Percentiles rank a stretch among this genome's conserved stretches.
These are phyloP conservation scores for Aciculoconidium aculeatum DNA, from an alignment of 805 yeast species.

Conservation along the genomic window DNA sequence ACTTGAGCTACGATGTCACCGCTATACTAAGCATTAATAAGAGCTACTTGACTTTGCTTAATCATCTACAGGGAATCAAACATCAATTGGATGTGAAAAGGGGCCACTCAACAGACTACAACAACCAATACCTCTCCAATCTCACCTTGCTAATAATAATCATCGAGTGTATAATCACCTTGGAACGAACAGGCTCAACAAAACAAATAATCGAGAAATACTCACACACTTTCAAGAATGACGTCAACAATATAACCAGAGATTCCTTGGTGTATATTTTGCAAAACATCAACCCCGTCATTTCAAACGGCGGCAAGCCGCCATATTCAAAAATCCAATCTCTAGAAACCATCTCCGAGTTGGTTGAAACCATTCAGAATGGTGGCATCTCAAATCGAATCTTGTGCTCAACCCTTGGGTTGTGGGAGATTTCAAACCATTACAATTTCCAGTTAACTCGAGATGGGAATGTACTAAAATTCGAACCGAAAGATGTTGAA, in stretches of 20 bases:
- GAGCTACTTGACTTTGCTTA: conserved; percentile 21
- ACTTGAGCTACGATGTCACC: conserved; percentile 28
- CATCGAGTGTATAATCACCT: conserved; percentile 6
- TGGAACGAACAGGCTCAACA: background rate
- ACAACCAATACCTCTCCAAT: conserved; percentile 15
- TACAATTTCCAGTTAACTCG: conserved; percentile 5
- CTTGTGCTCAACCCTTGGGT: conserved; percentile 28
- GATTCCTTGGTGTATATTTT: conserved; percentile 11
- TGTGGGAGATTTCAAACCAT: conserved; percentile 29
- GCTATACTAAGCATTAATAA: conserved; percentile 26
- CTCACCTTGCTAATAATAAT: conserved; percentile 15
- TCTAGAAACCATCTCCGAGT: conserved; percentile 7
- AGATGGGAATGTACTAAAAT: background rate
- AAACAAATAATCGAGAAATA: conserved; percentile 1
- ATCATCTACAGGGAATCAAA: conserved; percentile 19
- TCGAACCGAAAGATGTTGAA: conserved; percentile 1
- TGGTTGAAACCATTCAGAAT: conserved; percentile 12
- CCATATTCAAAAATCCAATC: conserved; percentile 2
- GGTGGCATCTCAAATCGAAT: conserved; percentile 25
- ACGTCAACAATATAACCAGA: conserved; percentile 5
- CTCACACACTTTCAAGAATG: too few relatives aligned
- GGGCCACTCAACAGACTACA: conserved; percentile 3
- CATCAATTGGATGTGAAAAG: conserved; percentile 11
- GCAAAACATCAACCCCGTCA: conserved; percentile 9
- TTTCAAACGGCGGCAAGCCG: conserved; percentile 6